Percentiles rank a stretch among this genome's conserved stretches.
These are phyloP conservation scores for Grifola frondosa DNA, from an alignment of 1,284 basidiomycete genomes.

Conservation along the genomic window DNA sequence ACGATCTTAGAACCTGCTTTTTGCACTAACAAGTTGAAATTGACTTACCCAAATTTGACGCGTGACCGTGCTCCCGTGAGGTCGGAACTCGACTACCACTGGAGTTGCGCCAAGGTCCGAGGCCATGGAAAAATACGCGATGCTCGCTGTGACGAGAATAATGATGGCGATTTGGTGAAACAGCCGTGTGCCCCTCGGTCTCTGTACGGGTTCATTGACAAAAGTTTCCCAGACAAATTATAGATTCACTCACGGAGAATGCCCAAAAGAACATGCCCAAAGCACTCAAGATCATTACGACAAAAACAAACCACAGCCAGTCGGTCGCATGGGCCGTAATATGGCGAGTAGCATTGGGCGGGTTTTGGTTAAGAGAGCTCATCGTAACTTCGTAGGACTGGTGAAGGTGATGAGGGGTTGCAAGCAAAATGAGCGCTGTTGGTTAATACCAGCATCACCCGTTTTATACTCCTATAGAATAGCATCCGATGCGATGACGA, in stretches of 20 bases:
- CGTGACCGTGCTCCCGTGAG: slow-evolving; percentile 29
- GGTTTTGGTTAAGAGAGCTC: slow-evolving; percentile 34
- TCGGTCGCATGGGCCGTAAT: slow-evolving; percentile 43
- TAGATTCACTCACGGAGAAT: slow-evolving; percentile 30
- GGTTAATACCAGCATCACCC: neutral
- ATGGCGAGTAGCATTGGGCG: slow-evolving; percentile 39
- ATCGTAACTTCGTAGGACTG: slow-evolving; percentile 5
- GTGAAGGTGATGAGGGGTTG: slow-evolving; percentile 1
- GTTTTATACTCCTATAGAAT: neutral
- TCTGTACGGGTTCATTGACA: slow-evolving; percentile 18
- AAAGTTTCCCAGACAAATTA: neutral
- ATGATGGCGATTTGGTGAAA: slow-evolving; percentile 51
- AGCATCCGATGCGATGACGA: too few species aligned
- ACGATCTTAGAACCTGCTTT: slow-evolving; percentile 1
- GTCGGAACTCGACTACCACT: slow-evolving; percentile 44
- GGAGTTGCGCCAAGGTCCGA: slow-evolving; percentile 55
- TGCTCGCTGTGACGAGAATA: slow-evolving; percentile 44
- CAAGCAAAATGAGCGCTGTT: neutral
- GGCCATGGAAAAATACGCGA: slow-evolving; percentile 58
- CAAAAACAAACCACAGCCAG: slow-evolving; percentile 59
- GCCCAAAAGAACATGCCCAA: slow-evolving; percentile 40
- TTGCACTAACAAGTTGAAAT: neutral
- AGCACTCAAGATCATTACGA: slow-evolving; percentile 44
- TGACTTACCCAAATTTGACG: slow-evolving; percentile 54
- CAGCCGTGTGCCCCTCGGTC: slow-evolving; percentile 41